phyloP scores from a whole-genome alignment of 352 stramenopile species.

The Phytophthora fragariaefolia region DNA sequence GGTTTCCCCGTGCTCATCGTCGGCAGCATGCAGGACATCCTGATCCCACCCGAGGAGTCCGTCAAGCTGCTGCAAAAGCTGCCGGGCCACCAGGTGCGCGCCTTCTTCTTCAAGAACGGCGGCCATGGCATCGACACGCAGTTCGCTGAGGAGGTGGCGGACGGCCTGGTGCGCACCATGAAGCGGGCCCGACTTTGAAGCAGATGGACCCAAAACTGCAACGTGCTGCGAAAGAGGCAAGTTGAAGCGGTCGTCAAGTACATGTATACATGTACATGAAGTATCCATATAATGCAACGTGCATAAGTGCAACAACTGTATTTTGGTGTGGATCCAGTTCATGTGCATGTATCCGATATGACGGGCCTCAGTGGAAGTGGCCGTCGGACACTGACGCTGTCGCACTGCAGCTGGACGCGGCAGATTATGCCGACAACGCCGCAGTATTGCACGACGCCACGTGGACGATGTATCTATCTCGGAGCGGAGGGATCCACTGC shows the following conservation, averaged over 20 bases:
- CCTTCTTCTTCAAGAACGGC: constrained; percentile 36
- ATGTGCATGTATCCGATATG: too few species aligned
- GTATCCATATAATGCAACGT: too few species aligned
- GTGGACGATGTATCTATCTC: neutral
- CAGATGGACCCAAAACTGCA: neutral
- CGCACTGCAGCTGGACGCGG: neutral
- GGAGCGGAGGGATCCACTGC: neutral
- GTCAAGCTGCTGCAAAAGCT: constrained; percentile 30
- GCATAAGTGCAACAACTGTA: neutral
- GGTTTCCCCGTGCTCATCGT: constrained; percentile 57
- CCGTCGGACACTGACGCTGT: constrained; percentile 8
- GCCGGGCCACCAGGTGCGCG: constrained; percentile 27
- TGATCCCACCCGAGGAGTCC: constrained; percentile 46
- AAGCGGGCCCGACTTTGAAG: constrained; percentile 27
- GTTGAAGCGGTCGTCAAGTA: constrained; percentile 19
- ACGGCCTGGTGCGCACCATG: constrained; percentile 35
- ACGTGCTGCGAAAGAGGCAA: constrained; percentile 5
- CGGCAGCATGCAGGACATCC: constrained; percentile 44
- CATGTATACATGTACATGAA: too few species aligned
- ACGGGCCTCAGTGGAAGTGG: neutral
- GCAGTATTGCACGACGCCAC: neutral
- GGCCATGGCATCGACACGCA: constrained; percentile 41
- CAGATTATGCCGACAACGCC: neutral
- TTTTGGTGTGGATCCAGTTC: neutral
- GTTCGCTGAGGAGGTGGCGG: constrained; percentile 37